A percentile compares a stretch with the other conserved stretches of the same genome.
phyloP scores from a whole-genome alignment of 371 early-diverging fungal genomes.

The Dichotomocladium elegans region DNA sequence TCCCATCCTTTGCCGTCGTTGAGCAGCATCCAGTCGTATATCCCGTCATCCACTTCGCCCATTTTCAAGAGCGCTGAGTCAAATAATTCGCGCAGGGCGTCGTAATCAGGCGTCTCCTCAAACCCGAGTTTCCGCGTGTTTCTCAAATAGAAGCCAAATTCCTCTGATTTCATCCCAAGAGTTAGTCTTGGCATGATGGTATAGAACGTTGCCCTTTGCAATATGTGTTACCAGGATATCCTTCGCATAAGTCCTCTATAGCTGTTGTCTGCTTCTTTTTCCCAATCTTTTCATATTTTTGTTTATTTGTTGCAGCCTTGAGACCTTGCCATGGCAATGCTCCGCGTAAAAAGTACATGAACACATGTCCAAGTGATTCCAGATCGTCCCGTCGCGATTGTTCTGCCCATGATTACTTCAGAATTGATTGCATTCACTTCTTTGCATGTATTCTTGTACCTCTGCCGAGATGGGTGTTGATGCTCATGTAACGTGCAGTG shows the following conservation, averaged over 20 bases:
- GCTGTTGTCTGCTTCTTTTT: constrained; percentile 81
- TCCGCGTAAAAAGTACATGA: constrained; percentile 89
- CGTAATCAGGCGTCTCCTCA: constrained; percentile 93
- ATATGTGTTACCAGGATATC: no score
- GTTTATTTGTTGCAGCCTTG: constrained; percentile 85
- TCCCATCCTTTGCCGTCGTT: constrained; percentile 56
- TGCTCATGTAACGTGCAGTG: constrained; percentile 89
- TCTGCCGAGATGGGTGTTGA: constrained; percentile 85
- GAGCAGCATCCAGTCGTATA: constrained; percentile 86
- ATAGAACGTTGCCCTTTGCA: no score
- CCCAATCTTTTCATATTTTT: constrained; percentile 89
- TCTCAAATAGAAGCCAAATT: constrained; percentile 83
- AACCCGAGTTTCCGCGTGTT: constrained; percentile 87
- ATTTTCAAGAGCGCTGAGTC: constrained; percentile 66
- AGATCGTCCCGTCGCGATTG: constrained; percentile 92
- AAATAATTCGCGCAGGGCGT: constrained; percentile 74
- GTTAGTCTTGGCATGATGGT: no score
- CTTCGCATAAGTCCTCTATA: constrained; percentile 74
- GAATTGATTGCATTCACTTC: no score
- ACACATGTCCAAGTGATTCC: constrained; percentile 91
- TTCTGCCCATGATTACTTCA: no score
- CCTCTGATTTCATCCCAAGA: no score
- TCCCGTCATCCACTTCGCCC: constrained; percentile 80
- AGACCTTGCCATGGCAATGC: constrained; percentile 93
- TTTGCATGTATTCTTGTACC: no score